phyloP scores from a whole-genome alignment of 495 filamentous ascomycete species.

The Lasiosphaeriaceae sp. region DNA sequence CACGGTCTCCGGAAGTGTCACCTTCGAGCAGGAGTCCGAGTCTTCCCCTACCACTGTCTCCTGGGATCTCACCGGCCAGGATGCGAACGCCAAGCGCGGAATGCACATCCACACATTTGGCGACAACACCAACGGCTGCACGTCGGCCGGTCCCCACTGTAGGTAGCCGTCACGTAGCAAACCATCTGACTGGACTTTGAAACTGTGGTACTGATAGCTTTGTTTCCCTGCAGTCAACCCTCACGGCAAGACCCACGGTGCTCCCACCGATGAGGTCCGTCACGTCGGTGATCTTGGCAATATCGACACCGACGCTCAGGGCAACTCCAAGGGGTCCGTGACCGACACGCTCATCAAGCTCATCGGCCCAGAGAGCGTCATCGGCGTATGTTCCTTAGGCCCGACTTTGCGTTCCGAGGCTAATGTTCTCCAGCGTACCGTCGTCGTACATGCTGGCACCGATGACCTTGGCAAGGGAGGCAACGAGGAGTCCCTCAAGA shows the following conservation, averaged over 20 bases:
- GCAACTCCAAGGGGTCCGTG: conserved; percentile 73
- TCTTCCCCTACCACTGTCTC: conserved; percentile 74
- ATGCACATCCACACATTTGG: conserved; percentile 98
- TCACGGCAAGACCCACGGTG: conserved; percentile 84
- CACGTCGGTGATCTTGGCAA: conserved; percentile 98
- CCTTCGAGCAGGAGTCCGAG: conserved; percentile 89
- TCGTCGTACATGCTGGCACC: conserved; percentile 90
- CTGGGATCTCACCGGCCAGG: conserved; percentile 89
- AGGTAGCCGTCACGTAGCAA: conserved; percentile 29
- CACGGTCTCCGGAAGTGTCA: conserved; percentile 84
- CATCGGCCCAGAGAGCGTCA: conserved; percentile 90
- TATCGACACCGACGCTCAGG: conserved; percentile 89
- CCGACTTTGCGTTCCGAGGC: neutral
- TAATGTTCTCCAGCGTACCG: conserved; percentile 62
- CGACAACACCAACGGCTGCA: conserved; percentile 99
- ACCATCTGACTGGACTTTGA: neutral
- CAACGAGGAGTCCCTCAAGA: conserved; percentile 92
- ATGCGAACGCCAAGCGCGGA: conserved; percentile 91
- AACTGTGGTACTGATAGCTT: neutral
- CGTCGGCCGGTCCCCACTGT: conserved; percentile 95
- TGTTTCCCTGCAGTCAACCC: conserved; percentile 75
- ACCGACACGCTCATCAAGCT: conserved; percentile 82
- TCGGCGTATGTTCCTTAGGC: conserved; percentile 65
- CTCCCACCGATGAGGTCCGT: conserved; percentile 72
- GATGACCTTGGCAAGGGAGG: conserved; percentile 92